A percentile compares a stretch with the other conserved stretches of the same genome.
phyloP scores from a whole-genome alignment of 192 early-diverging fungal genomes.

The Phlyctochytrium bullatum region DNA sequence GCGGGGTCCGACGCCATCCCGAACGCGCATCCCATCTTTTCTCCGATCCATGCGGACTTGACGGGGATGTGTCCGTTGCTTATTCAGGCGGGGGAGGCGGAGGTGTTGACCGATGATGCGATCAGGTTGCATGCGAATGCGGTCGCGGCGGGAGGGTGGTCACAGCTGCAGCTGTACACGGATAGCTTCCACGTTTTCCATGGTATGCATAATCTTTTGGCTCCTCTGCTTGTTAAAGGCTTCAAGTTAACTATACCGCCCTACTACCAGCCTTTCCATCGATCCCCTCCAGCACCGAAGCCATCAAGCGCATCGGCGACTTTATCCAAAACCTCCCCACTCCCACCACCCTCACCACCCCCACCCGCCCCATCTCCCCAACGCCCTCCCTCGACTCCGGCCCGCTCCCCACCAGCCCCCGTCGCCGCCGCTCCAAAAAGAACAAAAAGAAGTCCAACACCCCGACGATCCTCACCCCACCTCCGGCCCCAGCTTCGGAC shows the following conservation, averaged over 20 bases:
- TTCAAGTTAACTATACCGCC: neutral
- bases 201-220: constrained; percentile 3
- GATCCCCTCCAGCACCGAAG: neutral
- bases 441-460: neutral
- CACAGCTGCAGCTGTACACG: constrained; percentile 31
- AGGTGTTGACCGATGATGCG: constrained; percentile 43
- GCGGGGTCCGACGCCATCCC: constrained; percentile 7
- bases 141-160: neutral
- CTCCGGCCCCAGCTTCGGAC: neutral
- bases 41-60: constrained; percentile 27
- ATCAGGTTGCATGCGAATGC: constrained; percentile 15
- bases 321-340: neutral
- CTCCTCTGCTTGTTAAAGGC: neutral
- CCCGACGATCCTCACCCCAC: neutral
- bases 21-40: constrained; percentile 23
- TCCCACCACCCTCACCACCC: neutral
- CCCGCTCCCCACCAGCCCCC: neutral
- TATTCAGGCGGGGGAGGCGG: constrained; percentile 45
- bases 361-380: neutral
- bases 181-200: constrained; percentile 48
- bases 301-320: neutral
- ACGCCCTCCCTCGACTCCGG: neutral
- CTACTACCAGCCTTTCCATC: neutral
- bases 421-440: neutral
- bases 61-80: constrained; percentile 31